A percentile compares a stretch with the other conserved stretches of the same genome.
Evolutionary conservation across 768 basidiomycete species (phyloP).

Genomic region (Trametes gibbosa): DNA sequence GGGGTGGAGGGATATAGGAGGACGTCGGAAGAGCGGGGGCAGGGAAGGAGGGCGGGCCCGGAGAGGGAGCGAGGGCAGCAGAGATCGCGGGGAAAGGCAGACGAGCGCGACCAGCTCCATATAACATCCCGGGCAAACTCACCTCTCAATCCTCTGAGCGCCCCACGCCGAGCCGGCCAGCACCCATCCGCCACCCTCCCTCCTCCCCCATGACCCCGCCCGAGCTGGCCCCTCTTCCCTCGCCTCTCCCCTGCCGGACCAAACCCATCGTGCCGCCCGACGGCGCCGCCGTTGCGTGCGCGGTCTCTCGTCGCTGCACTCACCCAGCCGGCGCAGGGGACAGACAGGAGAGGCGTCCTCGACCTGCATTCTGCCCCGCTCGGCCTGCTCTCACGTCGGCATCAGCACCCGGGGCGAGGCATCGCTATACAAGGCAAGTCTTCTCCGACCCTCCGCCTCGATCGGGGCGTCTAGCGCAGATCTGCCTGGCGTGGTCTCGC

Average conservation of each 20-base stretch:
- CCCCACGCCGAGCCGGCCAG: constrained; percentile 75
- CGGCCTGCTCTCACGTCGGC: constrained; percentile 3
- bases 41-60: constrained; percentile 7
- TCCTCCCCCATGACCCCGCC: constrained; percentile 6
- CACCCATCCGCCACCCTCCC: constrained; percentile 28
- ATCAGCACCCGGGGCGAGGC: not conserved
- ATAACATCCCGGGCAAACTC: constrained; percentile 42
- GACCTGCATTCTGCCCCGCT: not conserved
- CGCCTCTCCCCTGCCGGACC: not conserved
- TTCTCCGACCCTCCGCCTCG: not conserved
- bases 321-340: not conserved
- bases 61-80: constrained; percentile 35
- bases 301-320: no score
- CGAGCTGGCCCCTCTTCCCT: not conserved
- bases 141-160: constrained; percentile 38
- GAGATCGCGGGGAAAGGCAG: not conserved
- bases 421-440: not conserved
- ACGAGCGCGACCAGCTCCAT: constrained; percentile 41
- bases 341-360: not conserved
- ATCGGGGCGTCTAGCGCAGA: not conserved
- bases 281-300: not conserved
- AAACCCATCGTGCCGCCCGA: not conserved
- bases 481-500: not conserved
- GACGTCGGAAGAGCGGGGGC: not conserved
- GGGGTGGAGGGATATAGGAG: not conserved